Evolutionary conservation across 768 basidiomycete genomes (phyloP), one percentile per base, ranked within the genome.

Genomic region (Hydnum rufescens): DNA sequence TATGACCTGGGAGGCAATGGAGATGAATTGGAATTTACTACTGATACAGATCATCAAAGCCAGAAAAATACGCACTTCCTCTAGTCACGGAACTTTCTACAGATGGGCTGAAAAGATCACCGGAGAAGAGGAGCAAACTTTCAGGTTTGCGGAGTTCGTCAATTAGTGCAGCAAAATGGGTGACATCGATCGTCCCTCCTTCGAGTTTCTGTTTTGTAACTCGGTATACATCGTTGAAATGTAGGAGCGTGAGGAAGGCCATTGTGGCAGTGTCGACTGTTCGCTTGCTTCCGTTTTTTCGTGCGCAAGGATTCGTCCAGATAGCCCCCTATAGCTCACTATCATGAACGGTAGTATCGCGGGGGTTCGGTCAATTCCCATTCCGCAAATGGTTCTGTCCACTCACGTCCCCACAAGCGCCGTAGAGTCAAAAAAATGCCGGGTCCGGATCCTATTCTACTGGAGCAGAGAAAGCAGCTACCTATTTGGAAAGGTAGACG

Each of bases 31-130:
- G 34, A 39, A 8, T 39, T 39, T 39, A 8, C 19, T 19, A 19
- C 8, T 39, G 34, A 19, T 19, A 8, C 8, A 39, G 34, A 19
- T 8, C 19, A 39, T 39, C 34, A 39, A 8, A 39, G 34, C 34
- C 19, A 39, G n/a, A n/a, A n/a, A n/a, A n/a, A n/a, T n/a, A n/a
- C n/a, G n/a, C n/a, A n/a, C 36, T 39, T 46, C 88, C 88, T 62
- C 88, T 70, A 3, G 88, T 89, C 32, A 93, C 79, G 3, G 82
- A 79, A 57, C 80, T 84, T 65, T 92, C 89, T 1, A 85, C 72
- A 1, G 82, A 85, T 0, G 88, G 89, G 23, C 82, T 79, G 63
- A 92, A 92, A 6, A 87, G 69, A 63, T 93, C 89, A 4, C 89
- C 89, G 32, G 85, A 89, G 64, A 92, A 95, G 3, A 95, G 65